Conservation (phyloP, 805 yeast genomes). For the Jamesozyma jinghongensis region DNA sequence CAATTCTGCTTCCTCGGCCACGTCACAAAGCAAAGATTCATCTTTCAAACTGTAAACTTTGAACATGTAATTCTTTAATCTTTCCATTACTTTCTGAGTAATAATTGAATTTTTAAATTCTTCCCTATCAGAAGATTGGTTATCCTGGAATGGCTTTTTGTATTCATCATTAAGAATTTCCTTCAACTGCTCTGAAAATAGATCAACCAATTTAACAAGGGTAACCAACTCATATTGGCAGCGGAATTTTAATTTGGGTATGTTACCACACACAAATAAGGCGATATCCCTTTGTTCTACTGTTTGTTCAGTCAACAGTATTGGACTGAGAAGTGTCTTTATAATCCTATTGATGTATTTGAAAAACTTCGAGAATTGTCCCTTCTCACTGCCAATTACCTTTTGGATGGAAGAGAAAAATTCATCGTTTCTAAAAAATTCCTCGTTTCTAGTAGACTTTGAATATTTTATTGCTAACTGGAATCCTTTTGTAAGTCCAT, state of each 20-base stretch:
- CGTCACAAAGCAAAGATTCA: slow-evolving; percentile 9
- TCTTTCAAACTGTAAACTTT: slow-evolving; percentile 12
- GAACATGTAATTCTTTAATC: slow-evolving; percentile 8
- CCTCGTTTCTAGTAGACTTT: slow-evolving; percentile 1
- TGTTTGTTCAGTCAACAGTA: not conserved
- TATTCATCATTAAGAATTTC: slow-evolving; percentile 11
- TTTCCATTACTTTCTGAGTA: slow-evolving; percentile 10
- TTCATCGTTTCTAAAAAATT: slow-evolving; percentile 8
- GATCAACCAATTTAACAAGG: slow-evolving; percentile 14
- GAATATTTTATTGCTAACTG: slow-evolving; percentile 42
- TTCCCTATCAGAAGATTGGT: slow-evolving; percentile 1
- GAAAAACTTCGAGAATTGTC: slow-evolving; percentile 12
- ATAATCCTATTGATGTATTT: slow-evolving; percentile 12
- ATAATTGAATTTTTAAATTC: slow-evolving; percentile 7
- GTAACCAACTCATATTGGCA: slow-evolving; percentile 17
- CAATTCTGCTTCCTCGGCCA: slow-evolving; percentile 12
- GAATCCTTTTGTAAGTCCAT: slow-evolving; percentile 56
- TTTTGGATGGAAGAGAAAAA: slow-evolving; percentile 14
- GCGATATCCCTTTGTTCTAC: slow-evolving; percentile 8
- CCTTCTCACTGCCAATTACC: slow-evolving; percentile 13
- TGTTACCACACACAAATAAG: slow-evolving; percentile 18
- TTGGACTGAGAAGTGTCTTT: slow-evolving; percentile 4
- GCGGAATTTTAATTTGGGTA: slow-evolving; percentile 13
- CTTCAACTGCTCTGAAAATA: slow-evolving; percentile 18
- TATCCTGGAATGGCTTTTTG: slow-evolving; percentile 6